Evolutionary conservation across 73 alveolate genomes (phyloP).

Genomic region (Paramecium bursaria): DNA sequence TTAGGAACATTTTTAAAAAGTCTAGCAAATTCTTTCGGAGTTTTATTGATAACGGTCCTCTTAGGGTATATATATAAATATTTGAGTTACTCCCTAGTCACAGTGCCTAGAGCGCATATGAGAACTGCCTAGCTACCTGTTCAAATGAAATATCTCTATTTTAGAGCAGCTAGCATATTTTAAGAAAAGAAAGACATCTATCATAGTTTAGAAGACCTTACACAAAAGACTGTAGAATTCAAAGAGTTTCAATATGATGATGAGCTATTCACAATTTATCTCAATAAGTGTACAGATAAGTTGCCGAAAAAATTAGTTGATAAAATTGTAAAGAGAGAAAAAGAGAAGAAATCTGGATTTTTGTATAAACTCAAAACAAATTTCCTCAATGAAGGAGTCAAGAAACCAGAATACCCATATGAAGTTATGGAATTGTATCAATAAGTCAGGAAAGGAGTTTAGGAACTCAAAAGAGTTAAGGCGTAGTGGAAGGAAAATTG

Average conservation of each 20-base stretch:
- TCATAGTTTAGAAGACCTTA: constrained; percentile 10
- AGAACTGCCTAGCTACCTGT: constrained; percentile 43
- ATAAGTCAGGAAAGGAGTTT: neutral
- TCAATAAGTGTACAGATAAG: neutral
- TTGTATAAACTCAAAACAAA: too few relatives aligned
- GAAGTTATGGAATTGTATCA: constrained; percentile 18
- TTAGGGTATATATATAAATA: constrained; percentile 21
- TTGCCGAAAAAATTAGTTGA: constrained; percentile 7
- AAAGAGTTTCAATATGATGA: neutral
- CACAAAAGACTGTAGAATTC: neutral
- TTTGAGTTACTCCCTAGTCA: constrained; percentile 53
- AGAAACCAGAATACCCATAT: constrained; percentile 18
- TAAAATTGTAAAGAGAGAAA: neutral
- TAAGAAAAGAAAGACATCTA: constrained; percentile 60
- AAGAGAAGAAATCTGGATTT: too few relatives aligned
- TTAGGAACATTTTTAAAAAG: constrained; percentile 55
- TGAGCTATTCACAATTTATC: neutral
- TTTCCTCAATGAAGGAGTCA: too few relatives aligned
- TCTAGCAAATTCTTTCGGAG: constrained; percentile 68
- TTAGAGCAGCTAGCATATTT: constrained; percentile 58
- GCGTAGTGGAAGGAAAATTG: constrained; percentile 53
- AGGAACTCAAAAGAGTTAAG: constrained; percentile 11
- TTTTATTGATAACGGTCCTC: constrained; percentile 41
- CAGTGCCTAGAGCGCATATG: constrained; percentile 71
- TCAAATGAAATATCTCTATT: constrained; percentile 66